Percentiles rank a stretch among this genome's conserved stretches.
These are phyloP conservation scores for Zygoascus ofunaensis DNA, from an alignment of 805 yeast genomes.

Conservation along the genomic window DNA sequence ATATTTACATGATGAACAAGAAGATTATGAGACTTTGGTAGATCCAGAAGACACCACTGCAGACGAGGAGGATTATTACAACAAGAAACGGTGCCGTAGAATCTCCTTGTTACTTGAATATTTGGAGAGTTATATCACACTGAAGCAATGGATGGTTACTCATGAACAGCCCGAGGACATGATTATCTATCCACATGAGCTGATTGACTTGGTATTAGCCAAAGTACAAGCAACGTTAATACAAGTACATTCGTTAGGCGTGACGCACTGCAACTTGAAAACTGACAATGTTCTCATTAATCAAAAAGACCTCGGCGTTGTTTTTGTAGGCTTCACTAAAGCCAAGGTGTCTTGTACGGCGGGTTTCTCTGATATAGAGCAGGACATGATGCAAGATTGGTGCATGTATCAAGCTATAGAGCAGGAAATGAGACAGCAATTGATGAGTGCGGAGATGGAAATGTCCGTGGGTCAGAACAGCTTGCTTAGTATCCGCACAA, in stretches of 20 bases:
- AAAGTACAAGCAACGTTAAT: not conserved
- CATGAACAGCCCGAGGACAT: not conserved
- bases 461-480: not conserved
- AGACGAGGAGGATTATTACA: not conserved
- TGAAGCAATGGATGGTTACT: slow-evolving; percentile 8
- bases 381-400: not conserved
- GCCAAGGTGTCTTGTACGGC: not conserved
- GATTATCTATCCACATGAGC: not conserved
- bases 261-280: slow-evolving; percentile 1
- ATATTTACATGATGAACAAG: slow-evolving; percentile 1
- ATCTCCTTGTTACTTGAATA: slow-evolving; percentile 6
- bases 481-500: not conserved
- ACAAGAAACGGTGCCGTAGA: not conserved
- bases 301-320: not conserved
- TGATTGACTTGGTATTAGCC: not conserved
- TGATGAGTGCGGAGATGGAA: not conserved
- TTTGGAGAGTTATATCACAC: slow-evolving; percentile 3
- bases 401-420: not conserved
- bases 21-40: not conserved
- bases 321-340: slow-evolving; percentile 1
- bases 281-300: not conserved
- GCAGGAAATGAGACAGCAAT: not conserved
- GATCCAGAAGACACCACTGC: no score
- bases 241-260: slow-evolving; percentile 4
- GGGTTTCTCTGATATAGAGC: not conserved